These are phyloP conservation scores for Dalbergia oliveri DNA, from an alignment of 306 rosid species.

Conservation along the genomic window DNA sequence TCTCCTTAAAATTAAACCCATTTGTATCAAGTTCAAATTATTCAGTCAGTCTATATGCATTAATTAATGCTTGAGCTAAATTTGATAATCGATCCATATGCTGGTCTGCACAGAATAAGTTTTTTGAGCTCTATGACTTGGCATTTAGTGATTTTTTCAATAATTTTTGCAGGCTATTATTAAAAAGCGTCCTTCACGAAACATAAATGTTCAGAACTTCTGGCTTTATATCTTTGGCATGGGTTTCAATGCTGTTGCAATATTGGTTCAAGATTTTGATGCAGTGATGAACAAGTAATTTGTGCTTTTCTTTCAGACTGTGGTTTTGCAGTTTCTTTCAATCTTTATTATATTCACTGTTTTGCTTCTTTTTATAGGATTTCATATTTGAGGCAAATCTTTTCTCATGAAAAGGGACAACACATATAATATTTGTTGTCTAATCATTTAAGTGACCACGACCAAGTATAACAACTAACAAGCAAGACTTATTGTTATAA, in stretches of 20 bases:
- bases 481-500: not conserved
- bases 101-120: slow-evolving; percentile 28
- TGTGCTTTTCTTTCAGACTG: slow-evolving; percentile 44
- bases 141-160: not conserved
- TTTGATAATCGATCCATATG: slow-evolving; percentile 35
- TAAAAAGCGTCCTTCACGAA: slow-evolving; percentile 93
- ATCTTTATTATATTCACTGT: slow-evolving; percentile 6
- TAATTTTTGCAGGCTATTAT: slow-evolving; percentile 81
- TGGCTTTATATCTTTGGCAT: slow-evolving; percentile 96
- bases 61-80: slow-evolving; percentile 27
- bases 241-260: slow-evolving; percentile 90
- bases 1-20: slow-evolving; percentile 11
- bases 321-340: slow-evolving; percentile 40
- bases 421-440: slow-evolving; percentile 3
- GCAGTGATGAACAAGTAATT: slow-evolving; percentile 85
- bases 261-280: slow-evolving; percentile 94
- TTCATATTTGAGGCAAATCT: slow-evolving; percentile 26
- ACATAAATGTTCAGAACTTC: slow-evolving; percentile 95
- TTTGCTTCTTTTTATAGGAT: slow-evolving; percentile 16
- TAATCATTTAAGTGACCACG: slow-evolving; percentile 14
- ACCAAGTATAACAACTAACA: not conserved
- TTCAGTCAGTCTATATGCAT: slow-evolving; percentile 28
- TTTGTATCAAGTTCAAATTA: slow-evolving; percentile 38
- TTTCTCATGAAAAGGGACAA: slow-evolving; percentile 35
- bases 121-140: slow-evolving; percentile 25